These are phyloP conservation scores for Allium fistulosum DNA, from an alignment of 106 monocot genomes.

Conservation along the genomic window DNA sequence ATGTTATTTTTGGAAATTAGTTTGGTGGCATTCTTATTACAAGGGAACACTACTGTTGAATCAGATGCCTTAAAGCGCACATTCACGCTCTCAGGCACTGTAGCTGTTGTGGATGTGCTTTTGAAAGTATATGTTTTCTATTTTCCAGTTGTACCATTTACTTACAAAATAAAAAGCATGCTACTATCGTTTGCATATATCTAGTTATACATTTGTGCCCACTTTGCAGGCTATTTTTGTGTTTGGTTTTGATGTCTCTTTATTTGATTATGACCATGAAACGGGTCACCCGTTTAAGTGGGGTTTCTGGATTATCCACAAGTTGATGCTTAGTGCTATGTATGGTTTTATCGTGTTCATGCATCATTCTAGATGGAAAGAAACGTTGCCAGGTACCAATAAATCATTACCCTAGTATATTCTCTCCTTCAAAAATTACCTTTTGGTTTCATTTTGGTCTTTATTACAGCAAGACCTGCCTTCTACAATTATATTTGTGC, in stretches of 20 bases:
- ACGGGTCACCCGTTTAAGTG: slow-evolving; percentile 48
- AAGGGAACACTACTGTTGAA: slow-evolving; percentile 79
- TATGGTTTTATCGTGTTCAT: slow-evolving; percentile 84
- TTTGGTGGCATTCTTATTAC: slow-evolving; percentile 81
- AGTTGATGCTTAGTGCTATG: slow-evolving; percentile 61
- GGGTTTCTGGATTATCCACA: slow-evolving; percentile 81
- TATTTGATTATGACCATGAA: slow-evolving; percentile 47
- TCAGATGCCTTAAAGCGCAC: slow-evolving; percentile 72
- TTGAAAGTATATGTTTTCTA: slow-evolving; percentile 55
- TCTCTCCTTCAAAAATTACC: neutral
- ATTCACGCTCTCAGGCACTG: slow-evolving; percentile 66
- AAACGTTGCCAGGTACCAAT: slow-evolving; percentile 65
- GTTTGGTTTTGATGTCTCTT: slow-evolving; percentile 77
- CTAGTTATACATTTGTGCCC: neutral
- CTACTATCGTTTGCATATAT: neutral
- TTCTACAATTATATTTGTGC: slow-evolving; percentile 79
- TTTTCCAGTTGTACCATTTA: too few species aligned
- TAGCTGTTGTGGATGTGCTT: slow-evolving; percentile 72
- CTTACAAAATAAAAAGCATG: too few species aligned
- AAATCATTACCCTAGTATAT: neutral
- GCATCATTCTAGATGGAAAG: slow-evolving; percentile 93
- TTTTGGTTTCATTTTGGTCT: neutral
- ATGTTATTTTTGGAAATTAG: slow-evolving; percentile 91
- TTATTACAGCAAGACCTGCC: slow-evolving; percentile 67
- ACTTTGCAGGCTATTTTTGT: slow-evolving; percentile 67